Conservation (phyloP, 768 basidiomycete genomes). For the Kwoniella sp. region DNA sequence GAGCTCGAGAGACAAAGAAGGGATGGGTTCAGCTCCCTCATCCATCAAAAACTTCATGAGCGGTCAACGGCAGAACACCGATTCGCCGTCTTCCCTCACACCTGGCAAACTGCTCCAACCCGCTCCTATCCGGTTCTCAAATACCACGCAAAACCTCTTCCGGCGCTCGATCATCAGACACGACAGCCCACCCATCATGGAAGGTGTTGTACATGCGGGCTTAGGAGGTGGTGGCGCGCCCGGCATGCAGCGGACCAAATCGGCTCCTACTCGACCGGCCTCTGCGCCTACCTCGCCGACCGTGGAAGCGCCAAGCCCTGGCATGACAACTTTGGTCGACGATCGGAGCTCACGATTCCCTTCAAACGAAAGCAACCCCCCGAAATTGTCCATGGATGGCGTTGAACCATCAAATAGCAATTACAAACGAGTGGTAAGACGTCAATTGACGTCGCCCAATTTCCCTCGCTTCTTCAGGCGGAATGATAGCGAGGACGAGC, state of each 20-base stretch:
- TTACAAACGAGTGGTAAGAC: not conserved
- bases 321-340: constrained; percentile 22
- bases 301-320: constrained; percentile 22
- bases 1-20: constrained; percentile 17
- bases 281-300: constrained; percentile 24
- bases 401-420: constrained; percentile 9
- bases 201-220: not conserved
- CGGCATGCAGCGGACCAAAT: constrained; percentile 1
- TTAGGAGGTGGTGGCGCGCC: not conserved
- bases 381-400: not conserved
- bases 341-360: constrained; percentile 14
- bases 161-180: constrained; percentile 7
- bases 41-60: constrained; percentile 9
- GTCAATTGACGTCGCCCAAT: constrained; percentile 22
- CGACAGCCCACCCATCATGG: not conserved
- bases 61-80: not conserved
- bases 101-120: constrained; percentile 15
- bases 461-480: constrained; percentile 25
- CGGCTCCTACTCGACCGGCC: constrained; percentile 13
- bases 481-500: constrained; percentile 12
- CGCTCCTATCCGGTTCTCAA: constrained; percentile 20
- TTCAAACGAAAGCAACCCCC: constrained; percentile 10
- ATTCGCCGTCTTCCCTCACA: not conserved
- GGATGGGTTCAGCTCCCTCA: constrained; percentile 8
- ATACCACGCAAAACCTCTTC: constrained; percentile 12